Evolutionary conservation across 352 stramenopile genomes (phyloP).

Genomic region (Albugo laibachii): DNA sequence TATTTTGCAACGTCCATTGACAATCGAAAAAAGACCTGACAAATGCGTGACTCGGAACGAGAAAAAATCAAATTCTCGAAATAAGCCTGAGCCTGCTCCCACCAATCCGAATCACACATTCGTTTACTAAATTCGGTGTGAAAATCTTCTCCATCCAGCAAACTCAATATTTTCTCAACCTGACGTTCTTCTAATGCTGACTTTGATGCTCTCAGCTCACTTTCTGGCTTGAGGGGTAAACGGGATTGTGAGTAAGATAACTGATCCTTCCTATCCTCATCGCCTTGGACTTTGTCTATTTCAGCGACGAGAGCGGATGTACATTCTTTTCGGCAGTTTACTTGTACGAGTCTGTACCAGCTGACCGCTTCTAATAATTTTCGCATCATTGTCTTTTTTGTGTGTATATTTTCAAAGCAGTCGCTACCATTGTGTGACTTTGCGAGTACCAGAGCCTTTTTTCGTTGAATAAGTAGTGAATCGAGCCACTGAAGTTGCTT

Average conservation of each 20-base stretch:
- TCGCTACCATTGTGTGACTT: conserved; percentile 39
- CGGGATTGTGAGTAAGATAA: too few species aligned
- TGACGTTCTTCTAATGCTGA: conserved; percentile 29
- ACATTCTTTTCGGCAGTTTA: conserved; percentile 44
- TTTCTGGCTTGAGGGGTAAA: too few species aligned
- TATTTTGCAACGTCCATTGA: conserved; percentile 36
- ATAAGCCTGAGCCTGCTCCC: conserved; percentile 64
- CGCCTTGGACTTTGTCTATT: neutral
- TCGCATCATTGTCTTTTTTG: conserved; percentile 39
- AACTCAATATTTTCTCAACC: conserved; percentile 49
- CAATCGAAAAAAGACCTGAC: conserved; percentile 43
- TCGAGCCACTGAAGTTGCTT: conserved; percentile 33
- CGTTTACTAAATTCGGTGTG: conserved; percentile 66
- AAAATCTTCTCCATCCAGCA: conserved; percentile 60
- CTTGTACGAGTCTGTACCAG: conserved; percentile 71
- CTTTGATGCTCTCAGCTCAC: too few species aligned
- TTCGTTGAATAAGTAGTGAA: conserved; percentile 20
- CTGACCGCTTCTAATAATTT: conserved; percentile 66
- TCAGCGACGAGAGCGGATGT: conserved; percentile 23
- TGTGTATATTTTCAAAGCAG: conserved; percentile 33
- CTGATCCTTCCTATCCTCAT: neutral
- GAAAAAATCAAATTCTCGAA: conserved; percentile 77
- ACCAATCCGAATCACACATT: conserved; percentile 63
- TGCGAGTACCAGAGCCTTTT: conserved; percentile 22
- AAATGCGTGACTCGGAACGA: conserved; percentile 35